phyloP scores from a whole-genome alignment of 257 asterid species.

The Cynanchum wilfordii region DNA sequence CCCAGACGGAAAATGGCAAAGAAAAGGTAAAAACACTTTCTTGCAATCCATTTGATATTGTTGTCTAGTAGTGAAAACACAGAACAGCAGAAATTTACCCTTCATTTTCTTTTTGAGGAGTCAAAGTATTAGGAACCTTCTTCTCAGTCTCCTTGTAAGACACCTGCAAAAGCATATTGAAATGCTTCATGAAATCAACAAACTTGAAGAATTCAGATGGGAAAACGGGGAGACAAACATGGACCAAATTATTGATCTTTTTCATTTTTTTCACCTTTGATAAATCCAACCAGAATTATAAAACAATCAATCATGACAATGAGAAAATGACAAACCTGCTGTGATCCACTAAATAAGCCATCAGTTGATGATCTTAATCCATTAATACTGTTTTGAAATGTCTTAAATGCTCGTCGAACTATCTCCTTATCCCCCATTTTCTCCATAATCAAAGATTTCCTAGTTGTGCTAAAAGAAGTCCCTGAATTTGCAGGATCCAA shows the following conservation, averaged over 20 bases:
- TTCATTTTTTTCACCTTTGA: not conserved
- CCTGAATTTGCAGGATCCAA: slow-evolving; percentile 50
- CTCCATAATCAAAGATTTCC: slow-evolving; percentile 91
- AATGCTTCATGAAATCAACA: not conserved
- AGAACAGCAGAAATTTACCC: slow-evolving; percentile 41
- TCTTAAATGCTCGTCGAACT: slow-evolving; percentile 75
- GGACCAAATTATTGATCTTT: not conserved
- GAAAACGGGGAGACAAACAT: not conserved
- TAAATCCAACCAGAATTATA: not conserved
- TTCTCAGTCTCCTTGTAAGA: slow-evolving; percentile 34
- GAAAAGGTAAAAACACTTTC: not conserved
- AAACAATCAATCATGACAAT: not conserved
- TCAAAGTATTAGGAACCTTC: slow-evolving; percentile 35
- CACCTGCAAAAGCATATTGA: slow-evolving; percentile 32
- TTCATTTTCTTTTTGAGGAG: slow-evolving; percentile 47
- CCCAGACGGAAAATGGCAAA: not conserved
- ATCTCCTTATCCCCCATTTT: slow-evolving; percentile 96
- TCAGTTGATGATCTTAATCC: slow-evolving; percentile 34
- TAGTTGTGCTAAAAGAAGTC: slow-evolving; percentile 32
- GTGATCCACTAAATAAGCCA: slow-evolving; percentile 31
- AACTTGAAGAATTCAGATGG: not conserved
- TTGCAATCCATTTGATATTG: not conserved
- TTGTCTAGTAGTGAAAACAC: not conserved
- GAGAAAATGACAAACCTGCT: slow-evolving; percentile 36
- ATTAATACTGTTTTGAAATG: slow-evolving; percentile 59